Conservation (phyloP, 2,329 filamentous ascomycete species). For the Colletotrichum truncatum region DNA sequence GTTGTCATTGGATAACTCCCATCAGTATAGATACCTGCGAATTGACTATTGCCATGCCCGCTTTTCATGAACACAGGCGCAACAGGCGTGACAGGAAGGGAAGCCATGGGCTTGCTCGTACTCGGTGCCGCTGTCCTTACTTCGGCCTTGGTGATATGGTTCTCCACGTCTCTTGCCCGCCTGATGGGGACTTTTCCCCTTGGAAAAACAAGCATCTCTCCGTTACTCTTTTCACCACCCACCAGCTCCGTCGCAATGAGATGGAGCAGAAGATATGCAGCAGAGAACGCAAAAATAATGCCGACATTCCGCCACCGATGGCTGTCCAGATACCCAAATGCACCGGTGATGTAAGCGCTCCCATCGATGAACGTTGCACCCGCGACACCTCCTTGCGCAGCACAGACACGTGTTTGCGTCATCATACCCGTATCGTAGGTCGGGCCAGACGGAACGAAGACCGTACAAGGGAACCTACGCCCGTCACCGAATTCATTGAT, state of each 20-base stretch:
- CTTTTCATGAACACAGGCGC: not conserved
- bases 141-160: slow-evolving; percentile 15
- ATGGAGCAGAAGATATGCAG: slow-evolving; percentile 2
- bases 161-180: not conserved
- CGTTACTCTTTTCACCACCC: slow-evolving; percentile 9
- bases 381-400: not conserved
- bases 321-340: slow-evolving; percentile 7
- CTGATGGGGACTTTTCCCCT: not conserved
- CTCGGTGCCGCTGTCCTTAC: slow-evolving; percentile 6
- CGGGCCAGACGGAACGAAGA: slow-evolving; percentile 15
- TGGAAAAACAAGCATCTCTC: slow-evolving; percentile 27
- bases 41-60: not conserved
- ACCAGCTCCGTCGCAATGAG: slow-evolving; percentile 23
- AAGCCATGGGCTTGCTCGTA: not conserved
- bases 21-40: not conserved
- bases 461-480: slow-evolving; percentile 14
- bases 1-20: not conserved
- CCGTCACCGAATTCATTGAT: slow-evolving; percentile 24
- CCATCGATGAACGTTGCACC: slow-evolving; percentile 15
- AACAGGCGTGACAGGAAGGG: not conserved
- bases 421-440: slow-evolving; percentile 29
- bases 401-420: slow-evolving; percentile 11
- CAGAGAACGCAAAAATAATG: slow-evolving; percentile 13
- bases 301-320: slow-evolving; percentile 24
- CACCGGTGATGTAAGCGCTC: slow-evolving; percentile 4